Conservation (phyloP, 139 green algal species). For the Haematococcus sp. region DNA sequence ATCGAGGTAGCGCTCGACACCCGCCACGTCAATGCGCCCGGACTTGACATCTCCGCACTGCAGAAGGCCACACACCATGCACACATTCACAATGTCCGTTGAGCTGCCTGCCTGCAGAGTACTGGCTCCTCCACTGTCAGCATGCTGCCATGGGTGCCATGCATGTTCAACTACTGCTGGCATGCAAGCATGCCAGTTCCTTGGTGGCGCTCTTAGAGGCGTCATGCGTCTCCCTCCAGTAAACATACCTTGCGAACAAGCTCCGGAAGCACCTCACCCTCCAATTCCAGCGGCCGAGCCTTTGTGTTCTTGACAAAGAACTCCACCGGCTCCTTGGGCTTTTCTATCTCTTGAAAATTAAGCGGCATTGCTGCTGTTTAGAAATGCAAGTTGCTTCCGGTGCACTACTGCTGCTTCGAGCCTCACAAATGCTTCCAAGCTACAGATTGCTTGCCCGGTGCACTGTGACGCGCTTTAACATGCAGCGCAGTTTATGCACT, state of each 20-base stretch:
- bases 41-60: constrained; percentile 45
- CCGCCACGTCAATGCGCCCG: constrained; percentile 19
- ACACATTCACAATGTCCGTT: too few relatives aligned
- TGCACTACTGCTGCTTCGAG: too few relatives aligned
- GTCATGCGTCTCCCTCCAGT: too few relatives aligned
- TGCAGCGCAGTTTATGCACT: too few relatives aligned
- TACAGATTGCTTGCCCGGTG: too few relatives aligned
- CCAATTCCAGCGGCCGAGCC: constrained; percentile 15
- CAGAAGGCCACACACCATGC: constrained; percentile 8
- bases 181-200: background rate
- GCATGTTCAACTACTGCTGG: background rate
- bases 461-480: too few relatives aligned
- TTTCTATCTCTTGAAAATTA: constrained; percentile 27
- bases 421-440: too few relatives aligned
- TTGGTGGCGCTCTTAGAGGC: too few relatives aligned
- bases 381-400: too few relatives aligned
- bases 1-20: constrained; percentile 38
- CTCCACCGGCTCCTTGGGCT: constrained; percentile 21
- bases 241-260: constrained; percentile 23
- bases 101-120: too few relatives aligned
- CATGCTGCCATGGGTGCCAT: too few relatives aligned
- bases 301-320: constrained; percentile 24
- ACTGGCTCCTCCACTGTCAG: too few relatives aligned
- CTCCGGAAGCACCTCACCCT: constrained; percentile 25
- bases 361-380: constrained; percentile 25